Percentiles rank a stretch among this genome's conserved stretches.
Evolutionary conservation across 495 filamentous ascomycete species (phyloP).

Genomic region (Penicillium taxi): DNA sequence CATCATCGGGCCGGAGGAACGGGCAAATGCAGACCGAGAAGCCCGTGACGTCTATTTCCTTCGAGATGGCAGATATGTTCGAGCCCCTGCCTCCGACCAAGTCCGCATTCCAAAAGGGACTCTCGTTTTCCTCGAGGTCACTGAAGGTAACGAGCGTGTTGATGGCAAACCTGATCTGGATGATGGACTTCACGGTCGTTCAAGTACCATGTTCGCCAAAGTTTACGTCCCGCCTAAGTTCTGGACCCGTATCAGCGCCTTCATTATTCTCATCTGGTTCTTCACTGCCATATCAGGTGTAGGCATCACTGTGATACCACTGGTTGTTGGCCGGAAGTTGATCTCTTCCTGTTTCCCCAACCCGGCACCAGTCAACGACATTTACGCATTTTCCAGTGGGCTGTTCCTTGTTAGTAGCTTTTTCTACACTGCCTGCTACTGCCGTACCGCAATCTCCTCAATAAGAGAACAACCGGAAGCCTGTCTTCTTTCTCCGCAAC

Average conservation of each 20-base stretch:
- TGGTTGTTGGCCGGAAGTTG: slow-evolving; percentile 73
- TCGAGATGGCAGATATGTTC: slow-evolving; percentile 76
- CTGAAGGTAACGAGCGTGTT: slow-evolving; percentile 55
- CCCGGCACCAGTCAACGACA: slow-evolving; percentile 73
- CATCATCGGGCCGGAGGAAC: slow-evolving; percentile 32
- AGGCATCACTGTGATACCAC: slow-evolving; percentile 76
- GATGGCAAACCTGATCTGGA: slow-evolving; percentile 55
- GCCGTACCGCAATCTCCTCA: slow-evolving; percentile 34
- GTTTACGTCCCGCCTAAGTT: slow-evolving; percentile 90
- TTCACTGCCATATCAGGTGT: slow-evolving; percentile 94
- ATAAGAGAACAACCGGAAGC: slow-evolving; percentile 25
- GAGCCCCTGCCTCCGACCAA: slow-evolving; percentile 84
- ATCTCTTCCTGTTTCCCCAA: slow-evolving; percentile 59
- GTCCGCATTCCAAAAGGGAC: slow-evolving; percentile 83
- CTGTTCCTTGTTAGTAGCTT: slow-evolving; percentile 65
- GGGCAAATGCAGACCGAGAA: slow-evolving; percentile 25
- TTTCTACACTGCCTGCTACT: slow-evolving; percentile 50
- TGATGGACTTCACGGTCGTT: slow-evolving; percentile 55
- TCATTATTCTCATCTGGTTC: slow-evolving; percentile 85
- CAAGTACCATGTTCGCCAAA: slow-evolving; percentile 60
- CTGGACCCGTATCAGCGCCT: slow-evolving; percentile 66
- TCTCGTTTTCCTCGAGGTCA: slow-evolving; percentile 72
- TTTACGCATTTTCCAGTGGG: slow-evolving; percentile 91
- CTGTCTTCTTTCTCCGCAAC: slow-evolving; percentile 31
- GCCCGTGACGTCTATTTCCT: slow-evolving; percentile 46